Base-by-base conservation (phyloP, 2,329 filamentous ascomycete genomes). In the Talaromyces sp. region DNA sequence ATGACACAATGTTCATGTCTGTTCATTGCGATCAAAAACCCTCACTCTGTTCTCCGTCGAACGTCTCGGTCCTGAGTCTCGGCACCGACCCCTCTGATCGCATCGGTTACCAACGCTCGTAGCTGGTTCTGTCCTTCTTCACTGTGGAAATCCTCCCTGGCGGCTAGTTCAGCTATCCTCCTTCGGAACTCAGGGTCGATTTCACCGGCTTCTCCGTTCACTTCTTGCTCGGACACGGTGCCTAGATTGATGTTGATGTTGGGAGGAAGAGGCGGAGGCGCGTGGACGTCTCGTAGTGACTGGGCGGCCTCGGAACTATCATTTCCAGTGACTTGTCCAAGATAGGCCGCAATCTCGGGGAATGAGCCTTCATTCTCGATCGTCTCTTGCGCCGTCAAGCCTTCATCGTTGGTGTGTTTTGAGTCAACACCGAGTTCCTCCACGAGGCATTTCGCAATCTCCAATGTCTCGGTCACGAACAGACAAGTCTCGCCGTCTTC, bases 401-500 rank as follows among this genome's bases (percentile, higher is more conserved):
- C 92, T 17, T 95, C 91, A 24, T 82, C 78, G 64, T 94, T 92
- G 65, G 78, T 82, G 61, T 88, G 79, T 21, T 75, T 77, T 41
- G 84, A 74, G 67, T 96, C 86, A 32, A 89, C 85, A 5, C 87
- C 85, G 3, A 97, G 80, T 73, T 96, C 91, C 69, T 95, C 91
- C 3, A 97, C 84, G 8, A 99, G 80, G 57, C 88, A 84, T 67
- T 85, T 85, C 21, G 93, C 93, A 50, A 91, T 88, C 3, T 90
- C 87, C 54, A 89, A 80, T 0, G 86, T 90, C 75, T 99, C 94
- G 29, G 88, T 86, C n/a, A 92, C 91, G 70, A 96, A 99, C 4
- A 99, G 80, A n/a, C 93, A 89, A 1, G 93, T 97, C 77, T 99
- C 94, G 60, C 87, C 85, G 72, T 99, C 94, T 73, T 96, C 91